phyloP scores from a whole-genome alignment of 306 rosid species.

The Adenanthera pavonina region DNA sequence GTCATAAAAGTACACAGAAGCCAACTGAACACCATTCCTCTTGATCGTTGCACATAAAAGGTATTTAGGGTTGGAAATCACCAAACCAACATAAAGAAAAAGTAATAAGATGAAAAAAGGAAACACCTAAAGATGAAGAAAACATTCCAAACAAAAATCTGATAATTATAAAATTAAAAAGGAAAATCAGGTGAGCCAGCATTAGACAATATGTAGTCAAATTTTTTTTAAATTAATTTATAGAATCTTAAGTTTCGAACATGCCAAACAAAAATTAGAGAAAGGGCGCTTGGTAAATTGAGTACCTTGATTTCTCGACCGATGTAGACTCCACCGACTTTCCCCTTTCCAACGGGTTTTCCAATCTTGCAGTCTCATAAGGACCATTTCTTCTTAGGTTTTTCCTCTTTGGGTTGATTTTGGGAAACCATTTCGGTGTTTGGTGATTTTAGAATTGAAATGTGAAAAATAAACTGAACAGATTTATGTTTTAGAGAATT shows the following conservation, averaged over 20 bases:
- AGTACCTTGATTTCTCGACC: slow-evolving; percentile 78
- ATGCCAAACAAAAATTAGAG: slow-evolving; percentile 13
- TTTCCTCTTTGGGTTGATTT: slow-evolving; percentile 22
- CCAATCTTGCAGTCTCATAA: slow-evolving; percentile 77
- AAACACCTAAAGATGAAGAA: background rate
- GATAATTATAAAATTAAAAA: background rate
- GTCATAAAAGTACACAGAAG: too few species aligned
- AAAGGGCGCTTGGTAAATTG: background rate
- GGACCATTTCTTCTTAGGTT: slow-evolving; percentile 60
- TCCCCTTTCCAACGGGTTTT: slow-evolving; percentile 84
- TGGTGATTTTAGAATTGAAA: background rate
- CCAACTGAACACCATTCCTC: too few species aligned
- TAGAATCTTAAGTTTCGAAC: background rate
- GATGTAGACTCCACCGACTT: slow-evolving; percentile 85
- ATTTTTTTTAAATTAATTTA: background rate
- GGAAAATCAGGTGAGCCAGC: background rate
- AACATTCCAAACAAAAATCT: background rate
- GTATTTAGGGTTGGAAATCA: background rate
- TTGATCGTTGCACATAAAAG: background rate
- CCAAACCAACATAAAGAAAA: background rate
- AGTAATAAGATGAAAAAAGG: background rate
- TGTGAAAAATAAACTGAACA: background rate
- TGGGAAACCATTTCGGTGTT: slow-evolving; percentile 32
- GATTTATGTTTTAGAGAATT: background rate
- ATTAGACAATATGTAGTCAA: background rate